Evolutionary conservation across 257 asterid genomes (phyloP), one percentile per base, ranked within the genome.

Genomic region (Galeopsis tetrahit): DNA sequence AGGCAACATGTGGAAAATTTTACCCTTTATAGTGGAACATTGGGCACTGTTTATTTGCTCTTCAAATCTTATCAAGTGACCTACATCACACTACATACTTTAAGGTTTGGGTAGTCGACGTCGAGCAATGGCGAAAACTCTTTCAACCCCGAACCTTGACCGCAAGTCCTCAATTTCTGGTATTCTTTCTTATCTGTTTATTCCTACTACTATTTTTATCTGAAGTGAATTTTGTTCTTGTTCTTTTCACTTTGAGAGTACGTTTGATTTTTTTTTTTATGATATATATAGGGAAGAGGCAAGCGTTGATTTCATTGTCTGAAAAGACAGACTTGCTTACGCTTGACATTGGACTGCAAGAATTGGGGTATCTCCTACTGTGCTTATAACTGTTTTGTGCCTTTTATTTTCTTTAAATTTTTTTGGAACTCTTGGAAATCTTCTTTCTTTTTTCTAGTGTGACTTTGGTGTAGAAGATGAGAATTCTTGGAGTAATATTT

Each of bases 271-370:
- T 10, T 52, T 35, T 53, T 14, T 46, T 62, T 39, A 10, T 78
- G 9, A 10, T 71, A 55, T 55, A 7, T 72, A 17, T 64, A 95
- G 99, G 91, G 66, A 85, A 84, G 85, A 90, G 78, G 83, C 92
- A 80, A 62, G 98, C 92, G 2, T 73, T 95, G 85, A 87, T 95
- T 73, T 95, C 98, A 5, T 81, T 95, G 66, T 92, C 99, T 21
- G 98, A 95, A 74, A 95, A 95, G 88, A 90, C 63, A 65, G 97
- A 88, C 75, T 72, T 92, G 89, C 74, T 82, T 71, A 76, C 81
- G 79, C 97, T 94, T 72, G 99, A 97, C 32, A 74, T 74, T 49
- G 96, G 97, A 59, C 84, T 91, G 17, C 96, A 85, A 74, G 95
- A 94, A 63, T 66, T 95, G 77, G 99, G 98, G 99, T 91, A 81